Evolutionary conservation across 2,329 filamentous ascomycete species (phyloP).

Genomic region (Colletotrichum spaethianum): DNA sequence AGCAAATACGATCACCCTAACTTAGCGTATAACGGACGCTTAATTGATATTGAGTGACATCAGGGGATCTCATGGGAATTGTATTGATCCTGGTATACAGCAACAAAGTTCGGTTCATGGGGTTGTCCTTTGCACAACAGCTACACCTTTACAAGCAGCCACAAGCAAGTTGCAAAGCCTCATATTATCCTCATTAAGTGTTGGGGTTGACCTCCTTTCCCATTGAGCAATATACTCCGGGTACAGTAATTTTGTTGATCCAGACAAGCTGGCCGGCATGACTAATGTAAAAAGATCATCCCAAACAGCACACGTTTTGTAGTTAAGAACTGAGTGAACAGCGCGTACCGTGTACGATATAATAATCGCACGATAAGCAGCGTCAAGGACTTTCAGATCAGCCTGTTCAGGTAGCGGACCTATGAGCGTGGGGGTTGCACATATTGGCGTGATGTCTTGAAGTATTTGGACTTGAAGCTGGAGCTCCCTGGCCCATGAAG

Average conservation of each 20-base stretch:
- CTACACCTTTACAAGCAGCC: constrained; percentile 23
- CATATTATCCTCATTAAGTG: not conserved
- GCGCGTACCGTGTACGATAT: constrained; percentile 22
- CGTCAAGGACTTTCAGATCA: not conserved
- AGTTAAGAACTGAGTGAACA: constrained; percentile 19
- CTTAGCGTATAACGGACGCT: not conserved
- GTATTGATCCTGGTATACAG: rapidly evolving
- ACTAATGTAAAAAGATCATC: constrained; percentile 12
- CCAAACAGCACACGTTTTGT: constrained; percentile 18
- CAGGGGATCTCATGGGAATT: not conserved
- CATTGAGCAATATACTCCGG: constrained; percentile 26
- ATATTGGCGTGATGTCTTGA: not conserved
- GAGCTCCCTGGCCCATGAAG: constrained; percentile 21
- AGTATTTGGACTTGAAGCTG: constrained; percentile 14
- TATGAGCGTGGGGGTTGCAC: not conserved
- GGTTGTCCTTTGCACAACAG: not conserved
- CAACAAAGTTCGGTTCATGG: not conserved
- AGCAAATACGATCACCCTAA: not conserved
- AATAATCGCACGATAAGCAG: constrained; percentile 16
- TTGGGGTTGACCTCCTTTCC: not conserved
- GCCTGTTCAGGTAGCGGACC: not conserved
- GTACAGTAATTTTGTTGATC: not conserved
- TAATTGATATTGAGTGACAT: not conserved
- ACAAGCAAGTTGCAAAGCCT: constrained; percentile 21
- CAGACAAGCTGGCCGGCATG: constrained; percentile 16